Conservation (phyloP, 2,329 filamentous ascomycete species). For the Hymenoscyphus scutula region DNA sequence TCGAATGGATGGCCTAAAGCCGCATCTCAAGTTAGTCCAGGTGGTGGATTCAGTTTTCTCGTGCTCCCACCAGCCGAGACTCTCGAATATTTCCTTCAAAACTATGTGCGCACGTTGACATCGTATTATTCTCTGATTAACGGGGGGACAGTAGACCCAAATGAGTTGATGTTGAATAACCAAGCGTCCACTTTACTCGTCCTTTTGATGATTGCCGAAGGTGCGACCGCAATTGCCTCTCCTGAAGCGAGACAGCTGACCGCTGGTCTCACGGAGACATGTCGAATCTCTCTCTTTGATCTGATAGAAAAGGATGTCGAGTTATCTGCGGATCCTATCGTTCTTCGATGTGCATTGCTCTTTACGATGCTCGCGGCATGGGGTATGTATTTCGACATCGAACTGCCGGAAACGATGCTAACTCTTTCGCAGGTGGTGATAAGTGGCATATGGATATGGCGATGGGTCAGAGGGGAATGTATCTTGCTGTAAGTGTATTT, state of each 20-base stretch:
- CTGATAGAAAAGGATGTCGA: slow-evolving; percentile 70
- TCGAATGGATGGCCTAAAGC: slow-evolving; percentile 31
- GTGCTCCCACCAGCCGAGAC: slow-evolving; percentile 64
- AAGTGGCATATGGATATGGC: slow-evolving; percentile 78
- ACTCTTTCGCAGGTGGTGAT: slow-evolving; percentile 47
- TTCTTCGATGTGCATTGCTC: slow-evolving; percentile 63
- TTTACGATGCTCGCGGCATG: slow-evolving; percentile 68
- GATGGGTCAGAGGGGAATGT: slow-evolving; percentile 72
- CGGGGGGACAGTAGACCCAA: slow-evolving; percentile 60
- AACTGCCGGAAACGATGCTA: not conserved
- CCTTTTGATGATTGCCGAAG: slow-evolving; percentile 70
- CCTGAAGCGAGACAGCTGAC: slow-evolving; percentile 64
- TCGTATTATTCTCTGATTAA: slow-evolving; percentile 64
- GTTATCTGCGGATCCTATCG: slow-evolving; percentile 62
- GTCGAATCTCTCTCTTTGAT: slow-evolving; percentile 69
- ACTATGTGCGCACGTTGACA: slow-evolving; percentile 63
- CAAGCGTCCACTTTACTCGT: slow-evolving; percentile 64
- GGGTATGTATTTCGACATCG: slow-evolving; percentile 42
- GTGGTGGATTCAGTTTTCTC: slow-evolving; percentile 59
- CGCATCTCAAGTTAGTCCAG: slow-evolving; percentile 29
- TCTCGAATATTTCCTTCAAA: slow-evolving; percentile 64
- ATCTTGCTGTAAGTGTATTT: slow-evolving; percentile 53
- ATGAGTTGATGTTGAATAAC: slow-evolving; percentile 65
- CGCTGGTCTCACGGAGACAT: slow-evolving; percentile 66
- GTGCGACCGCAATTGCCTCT: slow-evolving; percentile 63